Percentiles rank a stretch among this genome's conserved stretches.
These are phyloP conservation scores for Trametes pubescens DNA, from an alignment of 1,284 basidiomycete genomes.

Conservation along the genomic window DNA sequence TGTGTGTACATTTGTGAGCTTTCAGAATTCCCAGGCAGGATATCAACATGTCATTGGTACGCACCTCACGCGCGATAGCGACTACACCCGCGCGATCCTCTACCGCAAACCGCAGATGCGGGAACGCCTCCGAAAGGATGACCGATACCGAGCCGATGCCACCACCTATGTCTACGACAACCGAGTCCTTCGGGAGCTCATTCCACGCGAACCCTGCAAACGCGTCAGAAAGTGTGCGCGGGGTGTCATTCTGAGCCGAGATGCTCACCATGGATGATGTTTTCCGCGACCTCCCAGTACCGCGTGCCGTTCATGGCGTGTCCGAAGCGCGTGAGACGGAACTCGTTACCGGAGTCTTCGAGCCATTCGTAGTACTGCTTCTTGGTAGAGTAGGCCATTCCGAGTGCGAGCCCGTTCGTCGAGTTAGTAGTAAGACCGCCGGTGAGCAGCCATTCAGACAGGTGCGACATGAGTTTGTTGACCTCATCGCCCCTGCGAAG, in stretches of 20 bases:
- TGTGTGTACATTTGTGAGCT: not conserved
- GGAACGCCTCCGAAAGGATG: conserved; percentile 34
- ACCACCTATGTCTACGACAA: conserved; percentile 50
- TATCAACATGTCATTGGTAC: conserved; percentile 18
- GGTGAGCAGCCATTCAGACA: conserved; percentile 24
- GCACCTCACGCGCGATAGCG: conserved; percentile 30
- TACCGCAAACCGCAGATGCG: conserved; percentile 35
- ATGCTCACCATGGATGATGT: conserved; percentile 29
- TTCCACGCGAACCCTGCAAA: conserved; percentile 69
- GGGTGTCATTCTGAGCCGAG: too few relatives aligned
- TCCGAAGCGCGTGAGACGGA: conserved; percentile 24
- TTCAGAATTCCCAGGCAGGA: not conserved
- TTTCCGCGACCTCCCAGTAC: conserved; percentile 31
- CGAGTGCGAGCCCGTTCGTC: conserved; percentile 20
- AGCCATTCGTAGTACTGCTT: conserved; percentile 28
- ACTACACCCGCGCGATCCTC: conserved; percentile 47
- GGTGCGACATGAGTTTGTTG: conserved; percentile 19
- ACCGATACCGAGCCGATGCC: conserved; percentile 36
- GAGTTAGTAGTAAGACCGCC: conserved; percentile 17
- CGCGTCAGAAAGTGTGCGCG: not conserved
- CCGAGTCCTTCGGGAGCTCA: conserved; percentile 54
- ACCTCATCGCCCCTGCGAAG: conserved; percentile 20
- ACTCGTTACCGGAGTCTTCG: conserved; percentile 25
- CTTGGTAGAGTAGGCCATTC: conserved; percentile 41
- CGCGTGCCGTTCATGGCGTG: conserved; percentile 32